Conservation (phyloP, 148 eudicot species). For the Beta vulgaris region DNA sequence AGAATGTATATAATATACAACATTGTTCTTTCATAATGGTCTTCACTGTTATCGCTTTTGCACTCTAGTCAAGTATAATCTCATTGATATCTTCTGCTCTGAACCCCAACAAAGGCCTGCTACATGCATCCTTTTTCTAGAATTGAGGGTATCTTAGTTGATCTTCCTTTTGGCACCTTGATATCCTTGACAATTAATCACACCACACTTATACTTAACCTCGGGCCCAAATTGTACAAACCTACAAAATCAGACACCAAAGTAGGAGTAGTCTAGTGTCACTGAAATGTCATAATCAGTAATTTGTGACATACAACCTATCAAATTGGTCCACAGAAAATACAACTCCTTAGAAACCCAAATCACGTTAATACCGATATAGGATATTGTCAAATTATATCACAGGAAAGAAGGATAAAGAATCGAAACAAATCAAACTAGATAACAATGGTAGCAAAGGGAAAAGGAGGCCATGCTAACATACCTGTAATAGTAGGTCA, state of each 20-base stretch:
- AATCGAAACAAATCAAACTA: neutral
- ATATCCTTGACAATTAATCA: constrained; percentile 75
- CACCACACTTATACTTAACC: constrained; percentile 85
- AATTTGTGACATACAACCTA: too few relatives aligned
- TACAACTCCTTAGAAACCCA: neutral
- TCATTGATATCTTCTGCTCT: constrained; percentile 55
- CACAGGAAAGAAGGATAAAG: neutral
- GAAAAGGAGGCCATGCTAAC: neutral
- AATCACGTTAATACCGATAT: neutral
- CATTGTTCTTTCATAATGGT: neutral
- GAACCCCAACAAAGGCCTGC: constrained; percentile 59
- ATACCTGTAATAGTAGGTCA: constrained; percentile 93
- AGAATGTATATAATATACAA: constrained; percentile 27
- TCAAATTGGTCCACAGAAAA: too few relatives aligned
- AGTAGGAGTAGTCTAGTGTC: too few relatives aligned
- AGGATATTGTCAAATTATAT: neutral
- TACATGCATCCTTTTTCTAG: constrained; percentile 33
- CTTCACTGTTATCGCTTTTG: constrained; percentile 2
- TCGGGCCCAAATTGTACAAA: constrained; percentile 95
- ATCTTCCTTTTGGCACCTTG: constrained; percentile 67
- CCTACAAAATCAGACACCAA: constrained; percentile 39
- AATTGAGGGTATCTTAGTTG: constrained; percentile 19
- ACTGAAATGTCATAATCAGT: too few relatives aligned
- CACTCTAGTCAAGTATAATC: constrained; percentile 20
- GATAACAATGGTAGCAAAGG: neutral